Base-by-base conservation (phyloP, 2,329 filamentous ascomycete species). In the Raffaelea albimanens region DNA sequence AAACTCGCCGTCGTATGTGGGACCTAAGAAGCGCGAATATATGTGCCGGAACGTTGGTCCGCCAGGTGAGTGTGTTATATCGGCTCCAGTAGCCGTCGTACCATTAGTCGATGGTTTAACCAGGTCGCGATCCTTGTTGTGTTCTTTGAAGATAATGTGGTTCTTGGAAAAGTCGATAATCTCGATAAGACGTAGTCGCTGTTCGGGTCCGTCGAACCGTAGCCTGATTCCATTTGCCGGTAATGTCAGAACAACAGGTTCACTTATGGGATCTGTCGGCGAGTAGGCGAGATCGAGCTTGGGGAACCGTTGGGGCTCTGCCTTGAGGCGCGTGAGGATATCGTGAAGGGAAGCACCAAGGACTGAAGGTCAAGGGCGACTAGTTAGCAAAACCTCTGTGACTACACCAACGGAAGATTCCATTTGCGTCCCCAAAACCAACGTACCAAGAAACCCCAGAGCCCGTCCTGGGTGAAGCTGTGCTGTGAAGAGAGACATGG, bases 1-100 rank as follows among this genome's bases (percentile, higher is more conserved):
- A 59, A 91, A 98, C 69, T 98, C 93, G 53, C 93, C 93, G 1
- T 86, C 86, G 62, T 95, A 97, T 0, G 91, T 94, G 18, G 90
- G 90, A 0, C 93, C 93, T 53, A 98, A 82, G n/a, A 96, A 72
- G 46, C 87, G 82, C 58, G 95, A 88, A 63, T 97, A 98, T 55
- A 98, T 83, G 63, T 94, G 87, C 50, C 84, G 78, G 63, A 95
- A 95, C 16, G 78, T 84, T 4, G 89, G 90, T 0, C 87, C 87
- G 13, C 7, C 7, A 7, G 25, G 13, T 7, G 25, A 29, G 7
- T 29, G 25, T 13, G 25, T 29, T 8, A 33, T 41, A 2, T 43
- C n/a, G 21, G 23, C 16, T 2, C 46, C 20, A 25, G 50, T 22
- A n/a, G 45, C 53, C 43, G 59, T 40, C n/a, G 13, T 23, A 10